These are phyloP conservation scores for Gaultheria prostrata DNA, from an alignment of 148 eudicot species.

Conservation along the genomic window DNA sequence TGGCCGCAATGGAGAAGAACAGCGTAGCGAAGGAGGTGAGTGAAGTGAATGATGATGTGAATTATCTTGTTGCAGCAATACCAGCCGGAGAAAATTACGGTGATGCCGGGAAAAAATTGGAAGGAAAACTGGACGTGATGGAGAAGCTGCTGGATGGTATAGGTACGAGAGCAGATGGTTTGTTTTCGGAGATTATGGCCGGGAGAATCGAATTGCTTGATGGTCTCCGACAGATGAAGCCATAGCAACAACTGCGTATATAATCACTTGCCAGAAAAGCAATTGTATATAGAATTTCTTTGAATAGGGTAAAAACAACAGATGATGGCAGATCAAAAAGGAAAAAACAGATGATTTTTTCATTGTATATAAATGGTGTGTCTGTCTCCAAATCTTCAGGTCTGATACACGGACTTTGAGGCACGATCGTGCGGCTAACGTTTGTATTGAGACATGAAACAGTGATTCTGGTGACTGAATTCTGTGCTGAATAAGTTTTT, in stretches of 20 bases:
- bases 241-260: neutral
- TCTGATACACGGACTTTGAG: neutral
- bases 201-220: conserved; percentile 44
- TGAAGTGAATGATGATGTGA: conserved; percentile 38
- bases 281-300: neutral
- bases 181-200: conserved; percentile 46
- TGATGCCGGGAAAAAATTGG: conserved; percentile 24
- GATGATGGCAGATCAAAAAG: neutral
- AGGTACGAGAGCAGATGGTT: conserved; percentile 26
- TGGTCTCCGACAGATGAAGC: conserved; percentile 24
- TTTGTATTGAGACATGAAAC: neutral
- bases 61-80: conserved; percentile 15
- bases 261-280: neutral
- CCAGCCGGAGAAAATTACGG: neutral
- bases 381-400: neutral
- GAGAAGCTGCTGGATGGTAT: conserved; percentile 29
- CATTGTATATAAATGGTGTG: neutral
- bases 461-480: neutral
- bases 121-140: conserved; percentile 30
- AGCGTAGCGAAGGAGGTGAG: conserved; percentile 38
- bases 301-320: neutral
- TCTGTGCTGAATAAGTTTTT: neutral
- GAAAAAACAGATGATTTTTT: neutral
- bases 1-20: conserved; percentile 14
- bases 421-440: neutral